Conservation (phyloP, 1,284 basidiomycete genomes). For the Boletus hoseneyae region DNA sequence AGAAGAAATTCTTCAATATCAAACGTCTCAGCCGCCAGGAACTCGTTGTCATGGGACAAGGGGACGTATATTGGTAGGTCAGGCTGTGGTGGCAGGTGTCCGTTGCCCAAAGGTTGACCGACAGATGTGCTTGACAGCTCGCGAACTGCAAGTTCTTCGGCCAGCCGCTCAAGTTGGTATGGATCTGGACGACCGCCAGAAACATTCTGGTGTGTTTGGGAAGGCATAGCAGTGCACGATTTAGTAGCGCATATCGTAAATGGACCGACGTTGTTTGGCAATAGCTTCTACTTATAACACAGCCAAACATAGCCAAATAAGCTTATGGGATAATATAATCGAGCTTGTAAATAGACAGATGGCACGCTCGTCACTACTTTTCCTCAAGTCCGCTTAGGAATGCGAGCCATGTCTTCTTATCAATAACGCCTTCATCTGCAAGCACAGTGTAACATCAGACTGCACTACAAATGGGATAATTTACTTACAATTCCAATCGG, state of each 20-base stretch:
- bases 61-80: constrained; percentile 75
- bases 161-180: constrained; percentile 65
- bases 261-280: constrained; percentile 20
- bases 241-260: not conserved
- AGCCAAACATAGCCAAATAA: constrained; percentile 14
- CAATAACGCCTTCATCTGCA: constrained; percentile 83
- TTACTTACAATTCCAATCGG: constrained; percentile 75
- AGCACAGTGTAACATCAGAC: constrained; percentile 5
- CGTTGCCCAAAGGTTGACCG: constrained; percentile 8
- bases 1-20: constrained; percentile 87
- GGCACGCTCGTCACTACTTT: constrained; percentile 34
- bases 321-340: too few species aligned
- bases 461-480: not conserved
- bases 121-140: constrained; percentile 37
- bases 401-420: constrained; percentile 90
- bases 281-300: constrained; percentile 26
- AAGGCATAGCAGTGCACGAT: constrained; percentile 14
- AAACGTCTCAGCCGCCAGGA: constrained; percentile 68
- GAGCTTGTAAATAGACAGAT: not conserved
- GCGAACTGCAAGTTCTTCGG: constrained; percentile 64
- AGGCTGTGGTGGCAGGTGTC: constrained; percentile 16
- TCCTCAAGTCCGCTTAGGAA: constrained; percentile 76
- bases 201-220: constrained; percentile 15
- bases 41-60: constrained; percentile 75
- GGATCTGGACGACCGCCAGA: constrained; percentile 40